A percentile compares a stretch with the other conserved stretches of the same genome.
Evolutionary conservation across 1,284 basidiomycete species (phyloP).

Genomic region (Boletus mariae): DNA sequence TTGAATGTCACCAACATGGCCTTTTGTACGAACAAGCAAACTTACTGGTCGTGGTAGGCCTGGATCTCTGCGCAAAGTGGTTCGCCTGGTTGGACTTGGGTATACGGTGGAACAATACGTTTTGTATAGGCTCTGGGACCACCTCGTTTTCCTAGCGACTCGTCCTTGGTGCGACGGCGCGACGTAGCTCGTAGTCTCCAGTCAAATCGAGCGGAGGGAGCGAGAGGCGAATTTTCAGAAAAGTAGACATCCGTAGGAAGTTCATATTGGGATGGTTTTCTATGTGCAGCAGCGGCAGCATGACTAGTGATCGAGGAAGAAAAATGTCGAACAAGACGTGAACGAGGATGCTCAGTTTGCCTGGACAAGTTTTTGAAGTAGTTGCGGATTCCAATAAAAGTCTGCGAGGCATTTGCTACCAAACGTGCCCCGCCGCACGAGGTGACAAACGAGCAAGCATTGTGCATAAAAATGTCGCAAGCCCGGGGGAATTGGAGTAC

Average conservation of each 20-base stretch:
- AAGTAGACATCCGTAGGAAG: conserved; percentile 30
- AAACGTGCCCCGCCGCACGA: background rate
- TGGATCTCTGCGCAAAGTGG: conserved; percentile 43
- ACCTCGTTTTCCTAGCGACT: conserved; percentile 3
- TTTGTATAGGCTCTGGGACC: conserved; percentile 24
- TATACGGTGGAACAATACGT: conserved; percentile 37
- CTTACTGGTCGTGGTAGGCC: conserved; percentile 44
- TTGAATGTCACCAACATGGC: background rate
- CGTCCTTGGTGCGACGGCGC: conserved; percentile 13
- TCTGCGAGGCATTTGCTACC: conserved; percentile 10
- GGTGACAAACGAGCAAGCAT: conserved; percentile 6
- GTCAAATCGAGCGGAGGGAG: conserved; percentile 34
- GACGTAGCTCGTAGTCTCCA: conserved; percentile 39
- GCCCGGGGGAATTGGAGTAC: background rate
- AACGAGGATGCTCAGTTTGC: background rate
- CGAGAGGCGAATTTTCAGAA: conserved; percentile 29
- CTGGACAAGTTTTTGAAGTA: conserved; percentile 25
- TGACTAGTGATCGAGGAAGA: conserved; percentile 11
- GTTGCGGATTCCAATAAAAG: conserved; percentile 31
- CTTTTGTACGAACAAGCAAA: background rate
- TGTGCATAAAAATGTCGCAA: conserved; percentile 13
- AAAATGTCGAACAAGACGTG: conserved; percentile 8
- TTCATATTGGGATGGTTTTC: conserved; percentile 17
- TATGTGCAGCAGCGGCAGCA: conserved; percentile 6
- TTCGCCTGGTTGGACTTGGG: conserved; percentile 34